phyloP scores from a whole-genome alignment of 805 yeast genomes.

The Kazachstania kunashirensis region DNA sequence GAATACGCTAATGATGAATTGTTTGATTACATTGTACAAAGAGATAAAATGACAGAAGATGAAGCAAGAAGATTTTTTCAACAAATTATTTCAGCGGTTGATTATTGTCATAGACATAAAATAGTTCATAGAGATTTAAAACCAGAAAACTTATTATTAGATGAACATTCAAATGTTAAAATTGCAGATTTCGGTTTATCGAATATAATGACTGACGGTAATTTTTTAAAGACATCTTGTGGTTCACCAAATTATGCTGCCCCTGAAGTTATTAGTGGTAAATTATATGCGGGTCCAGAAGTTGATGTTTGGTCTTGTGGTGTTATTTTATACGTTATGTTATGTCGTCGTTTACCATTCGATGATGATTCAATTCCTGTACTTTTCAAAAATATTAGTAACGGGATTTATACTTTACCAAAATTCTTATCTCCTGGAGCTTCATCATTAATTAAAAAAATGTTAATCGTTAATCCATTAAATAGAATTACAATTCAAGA shows the following conservation, averaged over 20 bases:
- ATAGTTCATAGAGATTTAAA: constrained; percentile 94
- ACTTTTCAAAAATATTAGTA: constrained; percentile 79
- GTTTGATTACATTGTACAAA: constrained; percentile 89
- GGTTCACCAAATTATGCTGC: constrained; percentile 98
- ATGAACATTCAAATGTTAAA: constrained; percentile 83
- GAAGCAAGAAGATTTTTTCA: constrained; percentile 92
- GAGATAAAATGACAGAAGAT: constrained; percentile 84
- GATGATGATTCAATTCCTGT: constrained; percentile 96
- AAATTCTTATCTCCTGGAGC: constrained; percentile 81
- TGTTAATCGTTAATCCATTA: constrained; percentile 91
- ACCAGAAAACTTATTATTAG: constrained; percentile 85
- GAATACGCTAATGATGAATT: constrained; percentile 95
- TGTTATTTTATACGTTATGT: constrained; percentile 88
- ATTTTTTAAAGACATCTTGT: constrained; percentile 86
- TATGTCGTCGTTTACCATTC: constrained; percentile 90
- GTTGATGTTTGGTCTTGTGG: constrained; percentile 98
- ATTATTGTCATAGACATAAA: constrained; percentile 91
- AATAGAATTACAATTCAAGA: constrained; percentile 89
- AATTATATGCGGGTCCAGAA: constrained; percentile 94
- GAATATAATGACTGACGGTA: constrained; percentile 96
- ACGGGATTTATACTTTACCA: constrained; percentile 88
- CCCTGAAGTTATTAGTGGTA: constrained; percentile 92
- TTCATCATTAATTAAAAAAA: constrained; percentile 66
- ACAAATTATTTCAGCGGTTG: constrained; percentile 93
- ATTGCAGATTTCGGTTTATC: constrained; percentile 94